phyloP scores from a whole-genome alignment of 1,284 basidiomycete species.

The Rhizoctonia solani region DNA sequence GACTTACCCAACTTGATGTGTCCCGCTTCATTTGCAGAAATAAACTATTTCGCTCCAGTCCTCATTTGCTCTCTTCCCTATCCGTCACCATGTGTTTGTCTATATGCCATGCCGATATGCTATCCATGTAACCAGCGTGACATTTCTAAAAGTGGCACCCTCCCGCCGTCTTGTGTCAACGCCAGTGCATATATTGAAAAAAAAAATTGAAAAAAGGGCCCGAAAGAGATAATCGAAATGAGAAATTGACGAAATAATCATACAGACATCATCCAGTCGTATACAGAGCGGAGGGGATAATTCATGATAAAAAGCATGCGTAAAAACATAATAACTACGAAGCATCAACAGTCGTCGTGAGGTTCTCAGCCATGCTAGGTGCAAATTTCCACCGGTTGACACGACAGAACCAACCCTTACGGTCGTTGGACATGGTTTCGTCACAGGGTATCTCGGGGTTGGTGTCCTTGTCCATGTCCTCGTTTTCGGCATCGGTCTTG shows the following conservation, averaged over 20 bases:
- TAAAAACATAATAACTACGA: not conserved
- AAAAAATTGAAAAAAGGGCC: no score
- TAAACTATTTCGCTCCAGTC: conserved; percentile 12
- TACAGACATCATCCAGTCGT: conserved; percentile 29
- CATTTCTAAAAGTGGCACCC: conserved; percentile 18
- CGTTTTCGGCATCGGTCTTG: no score
- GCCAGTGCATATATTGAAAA: conserved; percentile 11
- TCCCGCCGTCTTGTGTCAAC: conserved; percentile 1
- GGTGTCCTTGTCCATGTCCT: no score
- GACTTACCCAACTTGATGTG: not conserved
- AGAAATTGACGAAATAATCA: conserved; percentile 21
- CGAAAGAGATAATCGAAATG: not conserved
- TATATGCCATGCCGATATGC: conserved; percentile 33
- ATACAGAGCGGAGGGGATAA: no score
- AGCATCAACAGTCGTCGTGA: not conserved
- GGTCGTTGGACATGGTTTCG: not conserved
- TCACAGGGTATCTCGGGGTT: no score
- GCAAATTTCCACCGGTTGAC: conserved; percentile 32
- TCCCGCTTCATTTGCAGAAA: conserved; percentile 6
- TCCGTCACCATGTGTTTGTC: conserved; percentile 13
- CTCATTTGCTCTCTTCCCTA: conserved; percentile 12
- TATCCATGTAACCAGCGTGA: conserved; percentile 23
- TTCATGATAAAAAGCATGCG: conserved; percentile 17
- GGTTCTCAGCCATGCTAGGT: no score
- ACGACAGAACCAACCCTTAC: conserved; percentile 33